Conservation (phyloP, 345 rosid species). For the Hypericum androsaemum region DNA sequence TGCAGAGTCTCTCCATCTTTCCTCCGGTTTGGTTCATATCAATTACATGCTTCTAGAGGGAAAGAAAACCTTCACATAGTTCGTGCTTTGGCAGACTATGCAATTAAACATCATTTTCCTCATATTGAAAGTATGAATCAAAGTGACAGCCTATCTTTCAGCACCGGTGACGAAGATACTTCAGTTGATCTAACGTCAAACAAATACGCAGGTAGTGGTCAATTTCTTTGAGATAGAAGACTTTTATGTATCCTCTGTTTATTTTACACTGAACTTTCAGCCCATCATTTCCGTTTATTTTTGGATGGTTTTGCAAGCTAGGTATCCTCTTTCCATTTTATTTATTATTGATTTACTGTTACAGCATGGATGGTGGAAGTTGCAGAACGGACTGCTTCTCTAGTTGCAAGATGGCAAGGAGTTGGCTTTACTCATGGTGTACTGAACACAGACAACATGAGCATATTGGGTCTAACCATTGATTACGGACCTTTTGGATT, state of each 20-base stretch:
- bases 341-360: not conserved
- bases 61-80: constrained; percentile 77
- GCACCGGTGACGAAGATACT: constrained; percentile 63
- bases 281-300: constrained; percentile 6
- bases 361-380: constrained; percentile 92
- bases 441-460: constrained; percentile 96
- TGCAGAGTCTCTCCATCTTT: constrained; percentile 89
- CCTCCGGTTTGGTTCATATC: constrained; percentile 88
- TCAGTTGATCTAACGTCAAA: constrained; percentile 81
- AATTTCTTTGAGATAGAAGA: not conserved
- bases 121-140: constrained; percentile 66
- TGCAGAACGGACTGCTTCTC: constrained; percentile 80
- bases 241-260: too few relatives aligned
- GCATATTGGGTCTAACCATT: constrained; percentile 87
- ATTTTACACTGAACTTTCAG: too few relatives aligned
- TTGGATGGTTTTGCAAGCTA: not conserved
- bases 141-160: constrained; percentile 86
- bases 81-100: constrained; percentile 78
- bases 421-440: constrained; percentile 98
- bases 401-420: constrained; percentile 92
- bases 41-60: constrained; percentile 84
- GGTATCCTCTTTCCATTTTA: too few relatives aligned
- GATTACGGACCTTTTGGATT: constrained; percentile 48
- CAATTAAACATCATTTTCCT: constrained; percentile 77
- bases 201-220: constrained; percentile 78